phyloP scores from a whole-genome alignment of 768 basidiomycete species.

The Naganishia kalamii region DNA sequence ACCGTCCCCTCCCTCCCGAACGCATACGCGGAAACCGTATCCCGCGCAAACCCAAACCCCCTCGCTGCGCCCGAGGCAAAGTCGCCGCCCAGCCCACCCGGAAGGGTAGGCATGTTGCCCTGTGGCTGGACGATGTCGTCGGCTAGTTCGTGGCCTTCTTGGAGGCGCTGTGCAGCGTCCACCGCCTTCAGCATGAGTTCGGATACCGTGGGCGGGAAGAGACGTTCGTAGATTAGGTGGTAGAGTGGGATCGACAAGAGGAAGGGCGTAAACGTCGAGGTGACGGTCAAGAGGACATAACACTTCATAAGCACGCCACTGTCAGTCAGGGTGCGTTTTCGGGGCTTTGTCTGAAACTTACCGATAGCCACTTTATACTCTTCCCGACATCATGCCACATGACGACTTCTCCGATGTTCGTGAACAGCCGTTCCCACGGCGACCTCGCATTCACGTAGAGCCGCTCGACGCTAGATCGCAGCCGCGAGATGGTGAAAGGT shows the following conservation, averaged over 20 bases:
- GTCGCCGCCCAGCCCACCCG: not conserved
- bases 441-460: conserved; percentile 26
- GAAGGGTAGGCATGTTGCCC: not conserved
- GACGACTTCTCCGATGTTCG: conserved; percentile 16
- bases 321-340: not conserved
- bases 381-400: conserved; percentile 20
- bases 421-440: conserved; percentile 18
- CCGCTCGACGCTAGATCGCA: conserved; percentile 24
- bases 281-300: not conserved
- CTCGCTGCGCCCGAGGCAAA: not conserved
- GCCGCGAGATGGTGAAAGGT: conserved; percentile 25
- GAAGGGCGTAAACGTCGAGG: conserved; percentile 22
- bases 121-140: conserved; percentile 6
- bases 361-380: conserved; percentile 12
- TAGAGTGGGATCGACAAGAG: conserved; percentile 21
- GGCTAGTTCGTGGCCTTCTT: conserved; percentile 18
- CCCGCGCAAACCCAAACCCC: conserved; percentile 14
- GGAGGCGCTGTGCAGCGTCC: not conserved
- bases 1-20: not conserved
- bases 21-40: not conserved
- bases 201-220: conserved; percentile 22
- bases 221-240: conserved; percentile 18
- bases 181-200: not conserved
- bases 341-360: not conserved
- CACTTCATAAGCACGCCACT: not conserved